phyloP scores from a whole-genome alignment of 306 rosid genomes.

The Rosa chinensis region DNA sequence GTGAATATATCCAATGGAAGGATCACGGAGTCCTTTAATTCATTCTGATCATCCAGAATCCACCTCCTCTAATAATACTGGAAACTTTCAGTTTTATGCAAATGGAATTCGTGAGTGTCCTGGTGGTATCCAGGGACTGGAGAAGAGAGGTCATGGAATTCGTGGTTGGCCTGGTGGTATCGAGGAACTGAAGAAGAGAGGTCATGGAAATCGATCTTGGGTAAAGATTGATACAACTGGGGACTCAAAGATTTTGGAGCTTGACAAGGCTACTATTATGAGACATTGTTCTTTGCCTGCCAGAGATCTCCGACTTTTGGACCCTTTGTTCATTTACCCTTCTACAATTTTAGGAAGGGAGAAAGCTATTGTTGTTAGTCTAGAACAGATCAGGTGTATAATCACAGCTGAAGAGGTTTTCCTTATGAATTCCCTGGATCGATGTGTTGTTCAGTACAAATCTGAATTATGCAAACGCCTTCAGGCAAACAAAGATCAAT shows the following conservation, averaged over 20 bases:
- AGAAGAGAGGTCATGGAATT: conserved; percentile 74
- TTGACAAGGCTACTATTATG: conserved; percentile 94
- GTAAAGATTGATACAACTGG: conserved; percentile 73
- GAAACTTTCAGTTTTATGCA: conserved; percentile 32
- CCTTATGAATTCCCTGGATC: conserved; percentile 88
- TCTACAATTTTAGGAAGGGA: conserved; percentile 85
- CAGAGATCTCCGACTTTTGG: conserved; percentile 90
- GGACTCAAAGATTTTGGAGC: conserved; percentile 55
- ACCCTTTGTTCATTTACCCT: conserved; percentile 90
- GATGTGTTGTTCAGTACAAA: conserved; percentile 70
- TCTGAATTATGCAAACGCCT: conserved; percentile 76
- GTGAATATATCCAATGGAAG: conserved; percentile 47
- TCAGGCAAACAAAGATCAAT: conserved; percentile 52
- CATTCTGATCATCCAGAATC: conserved; percentile 35
- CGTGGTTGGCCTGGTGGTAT: conserved; percentile 42
- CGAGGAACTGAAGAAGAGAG: conserved; percentile 75
- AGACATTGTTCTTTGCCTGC: conserved; percentile 85
- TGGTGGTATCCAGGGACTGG: conserved; percentile 45
- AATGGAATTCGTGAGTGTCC: conserved; percentile 44
- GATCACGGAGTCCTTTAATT: conserved; percentile 32
- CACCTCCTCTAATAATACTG: conserved; percentile 24
- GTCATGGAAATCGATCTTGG: conserved; percentile 97
- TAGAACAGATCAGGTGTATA: conserved; percentile 92
- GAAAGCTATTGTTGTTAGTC: conserved; percentile 89
- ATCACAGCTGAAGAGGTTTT: conserved; percentile 91